Percentiles rank a stretch among this genome's conserved stretches.
phyloP scores from a whole-genome alignment of 345 rosid genomes.

The Microthlaspi erraticum region DNA sequence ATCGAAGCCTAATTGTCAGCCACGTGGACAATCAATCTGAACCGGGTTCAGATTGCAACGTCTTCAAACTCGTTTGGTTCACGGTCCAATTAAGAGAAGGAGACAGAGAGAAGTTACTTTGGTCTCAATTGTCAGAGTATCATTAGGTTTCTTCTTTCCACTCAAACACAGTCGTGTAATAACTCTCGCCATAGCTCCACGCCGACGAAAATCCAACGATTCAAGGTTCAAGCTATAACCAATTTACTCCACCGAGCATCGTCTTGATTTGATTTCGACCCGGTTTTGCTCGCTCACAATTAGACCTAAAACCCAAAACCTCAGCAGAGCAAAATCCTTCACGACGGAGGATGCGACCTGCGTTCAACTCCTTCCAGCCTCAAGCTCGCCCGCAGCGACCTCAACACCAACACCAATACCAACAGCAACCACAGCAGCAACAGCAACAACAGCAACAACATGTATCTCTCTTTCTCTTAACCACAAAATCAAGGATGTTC shows the following conservation, averaged over 20 bases:
- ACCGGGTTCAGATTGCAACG: slow-evolving; percentile 7
- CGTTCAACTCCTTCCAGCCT: slow-evolving; percentile 40
- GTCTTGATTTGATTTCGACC: neutral
- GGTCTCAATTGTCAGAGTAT: neutral
- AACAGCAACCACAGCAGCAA: slow-evolving; percentile 46
- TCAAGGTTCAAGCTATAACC: slow-evolving; percentile 26
- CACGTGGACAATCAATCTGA: slow-evolving; percentile 21
- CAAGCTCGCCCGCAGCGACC: slow-evolving; percentile 29
- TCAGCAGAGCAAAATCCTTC: neutral
- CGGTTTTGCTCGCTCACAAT: neutral
- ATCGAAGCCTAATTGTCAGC: neutral
- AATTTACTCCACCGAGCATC: neutral
- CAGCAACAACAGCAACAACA: slow-evolving; percentile 44
- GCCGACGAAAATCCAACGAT: slow-evolving; percentile 25
- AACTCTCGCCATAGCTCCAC: slow-evolving; percentile 22
- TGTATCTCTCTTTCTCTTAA: slow-evolving; percentile 27
- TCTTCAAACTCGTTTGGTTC: slow-evolving; percentile 17
- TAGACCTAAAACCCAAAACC: slow-evolving; percentile 40
- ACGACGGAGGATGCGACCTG: slow-evolving; percentile 40
- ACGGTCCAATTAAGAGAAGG: neutral
- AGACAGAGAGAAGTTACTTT: neutral
- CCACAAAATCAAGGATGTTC: neutral
- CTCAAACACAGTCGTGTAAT: slow-evolving; percentile 15
- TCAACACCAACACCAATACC: slow-evolving; percentile 37
- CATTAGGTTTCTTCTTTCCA: slow-evolving; percentile 25